Base-by-base conservation (phyloP, 75 land plant genomes). In the Gnetum montanum region DNA sequence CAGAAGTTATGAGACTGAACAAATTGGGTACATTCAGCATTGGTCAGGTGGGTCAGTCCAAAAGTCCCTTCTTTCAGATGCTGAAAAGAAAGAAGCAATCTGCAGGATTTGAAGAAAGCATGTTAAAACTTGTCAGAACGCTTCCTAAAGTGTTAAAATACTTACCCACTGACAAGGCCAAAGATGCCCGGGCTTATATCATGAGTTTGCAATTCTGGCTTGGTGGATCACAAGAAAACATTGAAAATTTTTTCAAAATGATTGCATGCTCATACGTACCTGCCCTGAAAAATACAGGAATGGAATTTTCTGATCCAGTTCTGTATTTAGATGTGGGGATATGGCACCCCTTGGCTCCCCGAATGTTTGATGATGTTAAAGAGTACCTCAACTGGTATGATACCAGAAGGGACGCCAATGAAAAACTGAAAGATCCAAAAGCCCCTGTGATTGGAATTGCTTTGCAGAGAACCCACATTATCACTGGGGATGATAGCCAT, bases 371-470 rank as follows among this genome's bases (percentile, higher is more conserved):
- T 49, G 99, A 95, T 74, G 79, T 81, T 31, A 93, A 93, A 69
- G 99, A 95, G 86, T 95, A 95, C 49, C 54, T 95, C 73, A 95
- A 95, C 57, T 95, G 99, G 99, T 95, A 90, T 62, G 97, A 67
- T 0, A 95, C 99, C 23, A 73, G 99, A 40, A 78, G 71, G 44
- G 99, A 95, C 57, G 71, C 74, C 3, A 79, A 63, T 65, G 79
- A 72, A 40, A 79, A 78, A 57, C 74, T 86, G 1, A 95, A 86
- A 68, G 60, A 58, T 40, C 71, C 68, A 3, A 66, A 71, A 44
- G 79, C 93, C 11, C 99, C 99, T 11, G 57, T 84, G 0, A 80
- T 95, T 20, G 99, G 99, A 13, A 59, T 95, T 12, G 65, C 92
- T 33, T 54, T 93, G 59, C 97, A 90, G 56, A 73, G 99, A 61